Evolutionary conservation across 2,329 filamentous ascomycete genomes (phyloP).

Genomic region (Colletotrichum higginsianum): DNA sequence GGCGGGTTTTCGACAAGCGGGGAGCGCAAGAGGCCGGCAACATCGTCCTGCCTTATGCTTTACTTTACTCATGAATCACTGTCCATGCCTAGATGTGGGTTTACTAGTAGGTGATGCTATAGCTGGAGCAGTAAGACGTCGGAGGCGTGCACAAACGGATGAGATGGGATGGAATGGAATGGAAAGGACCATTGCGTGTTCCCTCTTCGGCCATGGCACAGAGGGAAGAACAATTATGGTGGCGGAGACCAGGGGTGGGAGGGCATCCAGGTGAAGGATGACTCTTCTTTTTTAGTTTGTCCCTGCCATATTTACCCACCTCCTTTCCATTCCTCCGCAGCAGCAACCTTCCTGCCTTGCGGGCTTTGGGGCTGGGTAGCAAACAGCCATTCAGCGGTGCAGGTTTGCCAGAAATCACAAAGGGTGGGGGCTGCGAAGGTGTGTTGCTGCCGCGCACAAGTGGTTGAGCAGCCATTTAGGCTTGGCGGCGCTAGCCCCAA

Average conservation of each 20-base stretch:
- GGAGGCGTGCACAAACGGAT: constrained; percentile 15
- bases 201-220: background rate
- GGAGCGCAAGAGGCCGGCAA: constrained; percentile 7
- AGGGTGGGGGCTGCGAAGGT: constrained; percentile 35
- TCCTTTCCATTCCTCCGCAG: constrained; percentile 2
- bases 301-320: background rate
- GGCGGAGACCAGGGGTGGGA: constrained; percentile 13
- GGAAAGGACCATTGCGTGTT: constrained; percentile 8
- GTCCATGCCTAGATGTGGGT: constrained; percentile 1
- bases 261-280: constrained; percentile 12
- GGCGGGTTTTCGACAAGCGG: constrained; percentile 13
- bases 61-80: background rate
- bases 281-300: constrained; percentile 15
- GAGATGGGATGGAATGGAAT: constrained; percentile 9
- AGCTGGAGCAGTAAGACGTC: constrained; percentile 6
- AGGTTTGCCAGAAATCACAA: constrained; percentile 28
- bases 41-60: background rate
- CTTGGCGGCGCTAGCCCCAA: constrained; percentile 16
- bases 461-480: constrained; percentile 30
- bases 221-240: constrained; percentile 16
- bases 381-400: constrained; percentile 29
- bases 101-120: constrained; percentile 11
- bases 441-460: constrained; percentile 33
- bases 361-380: constrained; percentile 39
- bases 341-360: constrained; percentile 30